These are phyloP conservation scores for Trichoderma citrinoviride DNA, from an alignment of 2,329 filamentous ascomycete genomes.

Conservation along the genomic window DNA sequence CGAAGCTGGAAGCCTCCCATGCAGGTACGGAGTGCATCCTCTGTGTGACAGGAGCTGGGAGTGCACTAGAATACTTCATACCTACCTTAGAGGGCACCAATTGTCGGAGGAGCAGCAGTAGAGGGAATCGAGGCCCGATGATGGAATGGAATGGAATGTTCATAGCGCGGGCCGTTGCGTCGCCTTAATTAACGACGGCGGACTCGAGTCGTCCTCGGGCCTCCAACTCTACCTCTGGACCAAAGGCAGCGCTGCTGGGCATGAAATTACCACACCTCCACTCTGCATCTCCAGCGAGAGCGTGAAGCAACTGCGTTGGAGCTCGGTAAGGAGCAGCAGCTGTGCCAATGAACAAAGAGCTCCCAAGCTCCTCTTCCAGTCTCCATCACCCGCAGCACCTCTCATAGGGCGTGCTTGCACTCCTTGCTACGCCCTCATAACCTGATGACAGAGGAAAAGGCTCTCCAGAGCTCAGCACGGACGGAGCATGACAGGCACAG, in stretches of 20 bases:
- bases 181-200: neutral
- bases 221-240: neutral
- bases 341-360: too few relatives aligned
- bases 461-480: neutral
- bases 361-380: neutral
- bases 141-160: neutral
- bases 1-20: neutral
- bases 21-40: neutral
- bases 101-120: too few relatives aligned
- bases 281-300: neutral
- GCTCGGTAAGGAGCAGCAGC: neutral
- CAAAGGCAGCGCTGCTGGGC: neutral
- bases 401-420: neutral
- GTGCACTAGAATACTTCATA: too few relatives aligned
- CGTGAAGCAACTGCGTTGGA: neutral
- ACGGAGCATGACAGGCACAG: neutral
- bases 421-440: neutral
- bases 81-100: too few relatives aligned
- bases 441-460: neutral
- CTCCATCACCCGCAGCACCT: neutral
- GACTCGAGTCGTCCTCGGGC: neutral
- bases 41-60: too few relatives aligned
- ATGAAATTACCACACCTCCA: neutral
- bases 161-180: constrained; percentile 16
- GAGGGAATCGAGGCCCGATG: too few relatives aligned